Percentiles rank a stretch among this genome's conserved stretches.
These are phyloP conservation scores for Termitomyces sp. DNA, from an alignment of 768 basidiomycete genomes.

Conservation along the genomic window DNA sequence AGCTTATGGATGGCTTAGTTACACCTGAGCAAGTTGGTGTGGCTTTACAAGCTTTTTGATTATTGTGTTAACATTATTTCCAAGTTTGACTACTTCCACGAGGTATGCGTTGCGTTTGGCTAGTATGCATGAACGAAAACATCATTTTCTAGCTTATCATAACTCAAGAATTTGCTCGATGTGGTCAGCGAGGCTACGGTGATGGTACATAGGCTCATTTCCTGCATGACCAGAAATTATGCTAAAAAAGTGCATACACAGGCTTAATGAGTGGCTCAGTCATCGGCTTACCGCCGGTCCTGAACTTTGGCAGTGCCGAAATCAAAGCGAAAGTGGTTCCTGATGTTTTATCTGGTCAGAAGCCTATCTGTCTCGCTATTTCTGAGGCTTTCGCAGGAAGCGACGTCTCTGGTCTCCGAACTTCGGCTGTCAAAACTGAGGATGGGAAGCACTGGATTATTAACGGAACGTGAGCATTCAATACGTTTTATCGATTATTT, in stretches of 20 bases:
- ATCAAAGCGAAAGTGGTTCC: conserved; percentile 50
- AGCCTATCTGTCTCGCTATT: conserved; percentile 81
- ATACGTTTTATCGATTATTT: background rate
- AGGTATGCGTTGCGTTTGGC: conserved; percentile 26
- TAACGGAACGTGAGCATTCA: conserved; percentile 44
- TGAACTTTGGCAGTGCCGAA: conserved; percentile 72
- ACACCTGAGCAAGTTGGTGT: conserved; percentile 64
- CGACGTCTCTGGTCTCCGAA: conserved; percentile 72
- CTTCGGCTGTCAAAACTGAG: conserved; percentile 67
- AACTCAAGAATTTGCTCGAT: conserved; percentile 71
- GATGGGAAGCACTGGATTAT: conserved; percentile 82
- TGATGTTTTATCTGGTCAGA: conserved; percentile 66
- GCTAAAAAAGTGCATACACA: conserved; percentile 5
- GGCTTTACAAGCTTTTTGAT: background rate
- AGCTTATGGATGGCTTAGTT: conserved; percentile 74
- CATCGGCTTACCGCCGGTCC: conserved; percentile 79
- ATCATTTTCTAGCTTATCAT: conserved; percentile 52
- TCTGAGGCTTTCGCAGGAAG: conserved; percentile 86
- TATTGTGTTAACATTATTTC: background rate
- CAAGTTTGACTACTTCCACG: conserved; percentile 89
- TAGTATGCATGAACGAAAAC: background rate
- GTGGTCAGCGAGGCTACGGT: conserved; percentile 70
- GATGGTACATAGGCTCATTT: conserved; percentile 52
- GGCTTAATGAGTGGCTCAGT: conserved; percentile 66
- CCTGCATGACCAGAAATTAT: background rate